Conservation (phyloP, 1,284 basidiomycete species). For the Peniophora sp. region DNA sequence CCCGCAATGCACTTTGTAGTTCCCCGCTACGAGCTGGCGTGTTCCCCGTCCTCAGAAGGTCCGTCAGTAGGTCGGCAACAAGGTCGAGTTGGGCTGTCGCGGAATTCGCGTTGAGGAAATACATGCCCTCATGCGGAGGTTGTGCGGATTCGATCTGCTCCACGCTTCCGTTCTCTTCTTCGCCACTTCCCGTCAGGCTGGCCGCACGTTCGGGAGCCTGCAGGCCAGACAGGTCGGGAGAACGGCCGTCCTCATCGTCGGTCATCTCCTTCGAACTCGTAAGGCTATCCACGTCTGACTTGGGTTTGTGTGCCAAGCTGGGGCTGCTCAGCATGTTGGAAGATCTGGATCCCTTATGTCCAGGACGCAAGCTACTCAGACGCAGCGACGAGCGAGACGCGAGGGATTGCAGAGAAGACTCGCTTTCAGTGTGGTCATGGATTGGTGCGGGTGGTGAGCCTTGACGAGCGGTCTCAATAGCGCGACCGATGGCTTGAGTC, state of each 20-base stretch:
- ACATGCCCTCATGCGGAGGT: conserved; percentile 63
- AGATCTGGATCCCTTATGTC: no score
- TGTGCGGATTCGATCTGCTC: conserved; percentile 28
- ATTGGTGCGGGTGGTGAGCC: conserved; percentile 14
- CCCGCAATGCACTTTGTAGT: conserved; percentile 51
- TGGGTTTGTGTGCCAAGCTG: background rate
- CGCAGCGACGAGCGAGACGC: no score
- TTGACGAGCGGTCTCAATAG: conserved; percentile 57
- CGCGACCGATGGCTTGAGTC: conserved; percentile 68
- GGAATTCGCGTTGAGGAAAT: conserved; percentile 72
- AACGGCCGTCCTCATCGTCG: conserved; percentile 10
- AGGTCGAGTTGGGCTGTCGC: conserved; percentile 77
- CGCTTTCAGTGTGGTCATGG: conserved; percentile 25
- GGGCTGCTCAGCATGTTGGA: no score
- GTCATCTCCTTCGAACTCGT: conserved; percentile 11
- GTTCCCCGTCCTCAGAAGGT: conserved; percentile 33
- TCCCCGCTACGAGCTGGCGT: conserved; percentile 32
- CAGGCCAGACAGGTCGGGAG: background rate
- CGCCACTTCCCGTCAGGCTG: conserved; percentile 24
- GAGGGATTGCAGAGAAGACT: conserved; percentile 12
- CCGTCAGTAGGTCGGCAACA: conserved; percentile 58
- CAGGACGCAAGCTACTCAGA: no score
- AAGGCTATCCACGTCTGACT: conserved; percentile 8
- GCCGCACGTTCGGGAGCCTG: background rate
- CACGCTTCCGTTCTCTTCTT: conserved; percentile 17